These are phyloP conservation scores for Penicillium sp. DNA, from an alignment of 2,329 filamentous ascomycete genomes.

Conservation along the genomic window DNA sequence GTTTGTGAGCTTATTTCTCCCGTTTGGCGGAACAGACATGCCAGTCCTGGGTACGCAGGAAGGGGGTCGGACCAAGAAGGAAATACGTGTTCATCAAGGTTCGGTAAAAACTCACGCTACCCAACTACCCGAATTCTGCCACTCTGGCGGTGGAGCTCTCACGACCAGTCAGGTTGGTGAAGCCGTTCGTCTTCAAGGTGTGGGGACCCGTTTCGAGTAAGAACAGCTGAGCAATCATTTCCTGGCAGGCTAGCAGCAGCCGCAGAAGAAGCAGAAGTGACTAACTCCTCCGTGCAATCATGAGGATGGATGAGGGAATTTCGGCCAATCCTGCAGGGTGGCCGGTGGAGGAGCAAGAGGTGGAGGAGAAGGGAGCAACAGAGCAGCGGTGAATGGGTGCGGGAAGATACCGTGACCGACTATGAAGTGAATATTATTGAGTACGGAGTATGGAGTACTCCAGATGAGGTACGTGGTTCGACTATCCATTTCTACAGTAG, in stretches of 20 bases:
- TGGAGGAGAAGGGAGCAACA: not conserved
- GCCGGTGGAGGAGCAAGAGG: not conserved
- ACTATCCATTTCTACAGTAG: not conserved
- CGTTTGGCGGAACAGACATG: not conserved
- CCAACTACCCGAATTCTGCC: slow-evolving; percentile 11
- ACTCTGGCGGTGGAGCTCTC: slow-evolving; percentile 15
- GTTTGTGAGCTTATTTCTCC: not conserved
- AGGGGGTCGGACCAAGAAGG: slow-evolving; percentile 1
- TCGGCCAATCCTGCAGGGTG: not conserved
- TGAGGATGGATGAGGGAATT: not conserved
- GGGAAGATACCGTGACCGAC: not conserved
- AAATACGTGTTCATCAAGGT: slow-evolving; percentile 23
- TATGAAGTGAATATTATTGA: not conserved
- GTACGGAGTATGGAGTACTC: not conserved
- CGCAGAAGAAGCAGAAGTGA: not conserved
- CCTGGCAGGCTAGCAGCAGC: not conserved
- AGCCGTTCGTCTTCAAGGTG: not conserved
- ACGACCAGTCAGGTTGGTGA: not conserved
- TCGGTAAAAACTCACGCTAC: slow-evolving; percentile 21
- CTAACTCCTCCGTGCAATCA: not conserved
- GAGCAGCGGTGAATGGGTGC: slow-evolving; percentile 1
- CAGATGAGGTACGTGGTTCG: not conserved
- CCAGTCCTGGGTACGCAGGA: not conserved
- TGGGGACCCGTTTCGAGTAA: not conserved
- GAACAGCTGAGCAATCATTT: not conserved